Evolutionary conservation across 176 grass and related monocot species (phyloP), one percentile per base, ranked within the genome.

Genomic region (Panicum miliaceum): DNA sequence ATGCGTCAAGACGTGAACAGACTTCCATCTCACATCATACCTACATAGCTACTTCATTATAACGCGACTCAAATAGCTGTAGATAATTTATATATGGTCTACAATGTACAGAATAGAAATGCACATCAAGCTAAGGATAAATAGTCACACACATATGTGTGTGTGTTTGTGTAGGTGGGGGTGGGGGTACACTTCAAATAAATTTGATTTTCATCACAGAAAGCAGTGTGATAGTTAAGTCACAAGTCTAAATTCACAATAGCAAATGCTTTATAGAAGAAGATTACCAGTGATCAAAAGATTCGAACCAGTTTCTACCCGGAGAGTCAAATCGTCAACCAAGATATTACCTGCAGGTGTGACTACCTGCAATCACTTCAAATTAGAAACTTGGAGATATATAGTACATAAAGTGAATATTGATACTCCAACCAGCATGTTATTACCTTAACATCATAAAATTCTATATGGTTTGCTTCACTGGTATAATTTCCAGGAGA

Each of bases 381-480:
- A 50, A 82, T 84, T 48, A 92, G 62, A 88, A 90, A 51, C 9
- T 74, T 84, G 53, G 61, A 87, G 79, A 48, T 54, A 71, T 26
- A 43, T 36, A 42, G 59, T 16, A 76, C 23, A 77, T 54, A 81
- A 59, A 79, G 41, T 13, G 7, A 76, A 51, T 63, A 58, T 72
- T 72, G 13, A 82, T 75, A 47, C 51, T 83, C 52, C 54, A 82
- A n/a, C 16, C 52, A 77, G 58, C 69, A 86, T 65, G 60, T 47
- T 77, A 61, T 73, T 89, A 99, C 96, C 93, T 96, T 94, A 52
- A 96, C 96, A 79, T 86, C 87, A 27, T 93, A 90, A 85, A 99
- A 99, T 74, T 99, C 93, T 50, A 99, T 99, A 90, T 96, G 89
- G 73, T 81, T 99, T 75, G 96, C 96, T 89, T 99, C 91, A 82